Base-by-base conservation (phyloP, 176 grass and related monocot species). In the Microstegium vimineum region DNA sequence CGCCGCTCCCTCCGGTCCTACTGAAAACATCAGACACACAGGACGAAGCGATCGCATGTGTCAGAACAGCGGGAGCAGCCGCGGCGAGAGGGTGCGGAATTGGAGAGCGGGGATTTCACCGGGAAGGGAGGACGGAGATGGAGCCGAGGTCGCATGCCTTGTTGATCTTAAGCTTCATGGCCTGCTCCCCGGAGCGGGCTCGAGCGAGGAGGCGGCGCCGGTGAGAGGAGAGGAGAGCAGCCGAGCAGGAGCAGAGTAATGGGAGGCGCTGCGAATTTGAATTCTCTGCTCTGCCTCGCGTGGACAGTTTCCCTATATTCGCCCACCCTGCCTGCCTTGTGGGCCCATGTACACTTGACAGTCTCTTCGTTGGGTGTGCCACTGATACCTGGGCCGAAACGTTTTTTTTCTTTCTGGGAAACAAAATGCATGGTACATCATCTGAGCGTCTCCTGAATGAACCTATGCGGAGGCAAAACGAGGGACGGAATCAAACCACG, bases 151-250 rank as follows among this genome's bases (percentile, higher is more conserved):
- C 91, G 91, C 93, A 99, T 17, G 90, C 93, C 85, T 99, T 93
- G 80, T 95, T 95, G 80, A 99, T 93, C 83, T 86, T 91, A 46
- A 93, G 87, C 87, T 99, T 99, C 96, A 99, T 95, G 46, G 61
- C 84, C 10, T 54, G 9, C 63, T 26, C 57, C 60, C 75, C 5
- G 46, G 46, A 46, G 43, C 43, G 43, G 14, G 43, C 43, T 46
- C 4, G 45, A 17, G 15, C 45, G 45, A 49, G 45, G 15, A 51
- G 47, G 47, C 0, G 47, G 47, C 17, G 28, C 45, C 52, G n/a
- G n/a, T n/a, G n/a, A n/a, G 52, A 22, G n/a, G 52, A n/a, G 22
- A 56, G 52, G 9, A n/a, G 52, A n/a, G 52, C 52, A 23, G 52
- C 45, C 45, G 15, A 5, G 6, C 51, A 54, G 20, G 20, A 56